Evolutionary conservation across 2,329 filamentous ascomycete genomes (phyloP), one percentile per base, ranked within the genome.

Genomic region (Fusarium proliferatum): DNA sequence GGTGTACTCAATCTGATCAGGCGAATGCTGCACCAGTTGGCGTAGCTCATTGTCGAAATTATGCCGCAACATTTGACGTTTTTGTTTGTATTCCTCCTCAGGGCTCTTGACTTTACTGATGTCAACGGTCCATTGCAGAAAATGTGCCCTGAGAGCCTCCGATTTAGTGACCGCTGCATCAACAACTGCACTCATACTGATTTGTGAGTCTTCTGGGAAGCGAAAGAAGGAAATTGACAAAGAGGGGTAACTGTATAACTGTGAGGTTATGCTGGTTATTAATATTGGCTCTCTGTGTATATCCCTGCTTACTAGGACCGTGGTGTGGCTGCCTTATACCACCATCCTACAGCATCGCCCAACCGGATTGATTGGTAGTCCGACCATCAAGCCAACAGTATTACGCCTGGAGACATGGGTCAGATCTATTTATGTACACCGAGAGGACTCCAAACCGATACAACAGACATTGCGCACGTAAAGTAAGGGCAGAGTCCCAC

Each of bases 1-100:
- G 1, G 19, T 4, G 0, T 13, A 49, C 2, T 46, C 33, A 4
- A 11, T 4, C 0, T 11, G 3, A 12, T 36, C 42, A 8, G 16
- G 5, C 3, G 34, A 16, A 1, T 38, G 10, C 15, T n/a, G 7
- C 23, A 10, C 1, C 9, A 58, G 5, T 17, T 48, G 56, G 2
- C 2, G 0, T 17, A 58, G 19, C 17, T 48, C 23, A 10, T 30
- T 19, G 13, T 38, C 2, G 1, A 23, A 58, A 4, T 5, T 15
- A 5, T 16, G 16, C 4, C 21, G 33, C 7, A 19, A 1, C 13
- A 3, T 1, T n/a, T 38, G 7, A 38, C 10, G 9, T 12, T 28
- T 48, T 16, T 38, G 4, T 8, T 1, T 16, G 15, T 38, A 48
- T 12, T 28, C 23, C 2, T 1, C 10, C 17, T 30, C 6, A 0